A percentile compares a stretch with the other conserved stretches of the same genome.
phyloP scores from a whole-genome alignment of 192 early-diverging fungal species.

The Podochytrium sp. region DNA sequence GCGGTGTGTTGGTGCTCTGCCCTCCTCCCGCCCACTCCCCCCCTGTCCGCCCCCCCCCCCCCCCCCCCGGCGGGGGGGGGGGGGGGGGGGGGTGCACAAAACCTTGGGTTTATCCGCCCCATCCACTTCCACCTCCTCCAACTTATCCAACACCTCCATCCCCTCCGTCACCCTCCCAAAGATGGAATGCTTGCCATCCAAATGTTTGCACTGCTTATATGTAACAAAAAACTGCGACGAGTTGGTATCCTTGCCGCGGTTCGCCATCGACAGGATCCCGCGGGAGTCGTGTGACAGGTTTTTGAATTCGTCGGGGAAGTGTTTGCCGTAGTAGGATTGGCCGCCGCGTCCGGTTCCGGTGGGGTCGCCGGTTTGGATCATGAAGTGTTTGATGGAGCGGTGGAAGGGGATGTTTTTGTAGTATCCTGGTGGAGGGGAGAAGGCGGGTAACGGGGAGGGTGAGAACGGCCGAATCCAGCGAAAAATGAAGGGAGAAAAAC shows the following conservation, averaged over 20 bases:
- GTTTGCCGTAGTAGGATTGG: constrained; percentile 47
- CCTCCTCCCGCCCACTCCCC: too few relatives aligned
- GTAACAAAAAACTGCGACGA: constrained; percentile 74
- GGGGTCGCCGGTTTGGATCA: constrained; percentile 62
- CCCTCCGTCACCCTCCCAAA: constrained; percentile 96
- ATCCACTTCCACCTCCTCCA: constrained; percentile 78
- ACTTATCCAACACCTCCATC: constrained; percentile 74
- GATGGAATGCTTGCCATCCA: constrained; percentile 84
- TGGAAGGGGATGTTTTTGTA: constrained; percentile 87
- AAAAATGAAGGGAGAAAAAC: background rate
- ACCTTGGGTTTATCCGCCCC: constrained; percentile 71
- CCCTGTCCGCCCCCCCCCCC: too few relatives aligned
- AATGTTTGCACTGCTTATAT: constrained; percentile 44
- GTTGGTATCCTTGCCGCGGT: constrained; percentile 91
- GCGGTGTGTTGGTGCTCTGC: too few relatives aligned
- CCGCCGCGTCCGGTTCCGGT: constrained; percentile 58
- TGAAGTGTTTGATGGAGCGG: constrained; percentile 64
- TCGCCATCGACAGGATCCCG: constrained; percentile 94
- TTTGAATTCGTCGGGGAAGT: constrained; percentile 57
- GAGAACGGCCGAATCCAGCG: background rate
- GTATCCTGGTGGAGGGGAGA: constrained; percentile 56
- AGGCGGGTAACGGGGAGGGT: too few relatives aligned
- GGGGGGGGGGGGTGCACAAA: background rate
- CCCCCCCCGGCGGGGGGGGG: too few relatives aligned
- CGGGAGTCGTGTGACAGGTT: constrained; percentile 77